Evolutionary conservation across 306 rosid genomes (phyloP).

Genomic region (Quillaja saponaria): DNA sequence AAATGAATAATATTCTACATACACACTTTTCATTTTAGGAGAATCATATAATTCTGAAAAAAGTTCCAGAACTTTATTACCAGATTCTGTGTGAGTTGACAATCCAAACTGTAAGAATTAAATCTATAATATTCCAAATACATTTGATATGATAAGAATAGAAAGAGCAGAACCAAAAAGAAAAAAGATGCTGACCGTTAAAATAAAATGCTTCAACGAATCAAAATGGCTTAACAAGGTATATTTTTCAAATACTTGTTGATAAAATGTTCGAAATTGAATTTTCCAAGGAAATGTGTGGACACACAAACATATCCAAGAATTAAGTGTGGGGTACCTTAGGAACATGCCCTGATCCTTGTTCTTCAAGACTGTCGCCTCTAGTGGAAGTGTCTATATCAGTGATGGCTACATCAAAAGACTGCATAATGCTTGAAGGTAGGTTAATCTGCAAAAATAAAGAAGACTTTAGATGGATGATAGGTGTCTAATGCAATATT

Average conservation of each 20-base stretch:
- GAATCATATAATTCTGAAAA: background rate
- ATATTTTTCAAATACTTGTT: background rate
- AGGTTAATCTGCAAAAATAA: conserved; percentile 70
- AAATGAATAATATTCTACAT: no score
- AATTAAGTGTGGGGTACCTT: conserved; percentile 51
- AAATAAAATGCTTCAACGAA: no score
- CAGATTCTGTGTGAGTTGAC: background rate
- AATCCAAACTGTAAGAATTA: conserved; percentile 10
- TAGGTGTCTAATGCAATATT: conserved; percentile 8
- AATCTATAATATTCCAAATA: background rate
- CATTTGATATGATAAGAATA: background rate
- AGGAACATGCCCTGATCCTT: conserved; percentile 58
- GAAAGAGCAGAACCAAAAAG: background rate
- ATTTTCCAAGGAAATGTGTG: background rate
- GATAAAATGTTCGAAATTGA: background rate
- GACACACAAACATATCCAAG: background rate
- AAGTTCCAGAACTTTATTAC: background rate
- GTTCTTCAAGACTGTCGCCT: conserved; percentile 49
- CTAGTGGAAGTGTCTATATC: conserved; percentile 53
- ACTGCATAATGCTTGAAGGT: conserved; percentile 62
- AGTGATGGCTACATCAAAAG: conserved; percentile 65
- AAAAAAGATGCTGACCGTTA: no score
- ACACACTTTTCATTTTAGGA: no score
- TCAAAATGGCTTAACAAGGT: background rate
- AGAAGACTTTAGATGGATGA: conserved; percentile 28